These are phyloP conservation scores for Cutaneotrichosporon dermatis DNA, from an alignment of 1,284 basidiomycete species.

Conservation along the genomic window DNA sequence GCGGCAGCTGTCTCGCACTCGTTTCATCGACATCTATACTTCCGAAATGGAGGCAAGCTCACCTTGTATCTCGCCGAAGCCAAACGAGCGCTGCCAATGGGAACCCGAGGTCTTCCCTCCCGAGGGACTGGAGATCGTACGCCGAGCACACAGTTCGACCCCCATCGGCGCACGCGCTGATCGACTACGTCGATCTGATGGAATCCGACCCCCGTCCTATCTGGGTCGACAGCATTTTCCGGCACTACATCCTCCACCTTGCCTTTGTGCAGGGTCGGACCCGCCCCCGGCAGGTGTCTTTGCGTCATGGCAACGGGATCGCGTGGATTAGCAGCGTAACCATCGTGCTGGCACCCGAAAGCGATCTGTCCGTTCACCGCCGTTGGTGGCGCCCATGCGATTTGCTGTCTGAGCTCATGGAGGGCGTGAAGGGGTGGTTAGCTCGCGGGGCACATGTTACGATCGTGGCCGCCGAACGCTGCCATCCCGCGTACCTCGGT, in stretches of 20 bases:
- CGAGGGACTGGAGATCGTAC: background rate
- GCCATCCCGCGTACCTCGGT: background rate
- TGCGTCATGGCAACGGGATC: no score
- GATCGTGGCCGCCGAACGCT: background rate
- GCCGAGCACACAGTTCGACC: background rate
- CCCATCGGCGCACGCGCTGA: background rate
- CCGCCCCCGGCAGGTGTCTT: background rate
- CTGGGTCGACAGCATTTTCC: background rate
- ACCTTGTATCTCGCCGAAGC: no score
- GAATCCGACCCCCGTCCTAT: background rate
- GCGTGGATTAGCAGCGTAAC: background rate
- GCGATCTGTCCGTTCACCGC: background rate
- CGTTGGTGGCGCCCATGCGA: background rate
- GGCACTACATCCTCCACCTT: background rate
- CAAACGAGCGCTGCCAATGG: background rate
- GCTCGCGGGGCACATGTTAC: background rate
- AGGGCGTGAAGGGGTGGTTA: background rate
- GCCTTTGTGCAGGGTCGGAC: background rate
- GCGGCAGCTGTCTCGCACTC: background rate
- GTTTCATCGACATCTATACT: background rate
- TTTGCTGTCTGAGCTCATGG: background rate
- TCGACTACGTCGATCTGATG: background rate
- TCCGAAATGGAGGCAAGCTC: no score
- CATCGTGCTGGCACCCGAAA: background rate
- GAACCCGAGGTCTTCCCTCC: background rate